Conservation (phyloP, 2,329 filamentous ascomycete genomes). For the Teratosphaeria pseudoeucalypti region DNA sequence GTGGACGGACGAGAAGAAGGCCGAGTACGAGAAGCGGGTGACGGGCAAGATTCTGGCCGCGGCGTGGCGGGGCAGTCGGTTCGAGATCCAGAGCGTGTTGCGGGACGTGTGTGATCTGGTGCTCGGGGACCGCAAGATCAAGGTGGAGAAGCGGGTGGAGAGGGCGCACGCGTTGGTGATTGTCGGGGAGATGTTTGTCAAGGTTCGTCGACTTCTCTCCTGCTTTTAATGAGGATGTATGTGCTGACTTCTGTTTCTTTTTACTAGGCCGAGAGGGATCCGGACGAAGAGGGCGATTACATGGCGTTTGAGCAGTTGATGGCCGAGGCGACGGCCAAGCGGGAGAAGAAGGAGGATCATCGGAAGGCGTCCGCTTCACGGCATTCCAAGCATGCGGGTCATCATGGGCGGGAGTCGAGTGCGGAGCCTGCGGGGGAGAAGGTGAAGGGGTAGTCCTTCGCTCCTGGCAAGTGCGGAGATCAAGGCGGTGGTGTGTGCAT, state of each 20-base stretch:
- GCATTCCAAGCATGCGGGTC: constrained; percentile 35
- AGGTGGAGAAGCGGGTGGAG: constrained; percentile 76
- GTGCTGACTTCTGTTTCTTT: neutral
- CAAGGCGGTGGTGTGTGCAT: too few relatives aligned
- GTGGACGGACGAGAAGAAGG: constrained; percentile 96
- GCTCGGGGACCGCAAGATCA: constrained; percentile 67
- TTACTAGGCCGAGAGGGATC: constrained; percentile 67
- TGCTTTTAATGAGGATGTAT: neutral
- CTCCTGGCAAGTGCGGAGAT: too few relatives aligned
- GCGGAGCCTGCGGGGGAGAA: neutral
- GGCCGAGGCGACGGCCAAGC: constrained; percentile 90
- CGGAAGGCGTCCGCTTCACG: constrained; percentile 38
- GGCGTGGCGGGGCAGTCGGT: constrained; percentile 92
- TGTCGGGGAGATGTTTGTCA: constrained; percentile 78
- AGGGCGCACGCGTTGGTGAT: constrained; percentile 81
- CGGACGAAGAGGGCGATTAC: constrained; percentile 96
- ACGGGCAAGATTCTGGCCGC: constrained; percentile 97
- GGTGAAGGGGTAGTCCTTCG: too few relatives aligned
- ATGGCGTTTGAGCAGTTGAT: constrained; percentile 98
- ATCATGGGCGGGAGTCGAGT: neutral
- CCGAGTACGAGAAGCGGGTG: constrained; percentile 88
- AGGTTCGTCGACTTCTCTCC: constrained; percentile 48
- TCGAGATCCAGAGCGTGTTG: constrained; percentile 93
- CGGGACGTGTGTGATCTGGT: constrained; percentile 88
- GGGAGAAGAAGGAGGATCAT: constrained; percentile 69